A percentile compares a stretch with the other conserved stretches of the same genome.
phyloP scores from a whole-genome alignment of 768 basidiomycete species.

The Termitomyces sp. region DNA sequence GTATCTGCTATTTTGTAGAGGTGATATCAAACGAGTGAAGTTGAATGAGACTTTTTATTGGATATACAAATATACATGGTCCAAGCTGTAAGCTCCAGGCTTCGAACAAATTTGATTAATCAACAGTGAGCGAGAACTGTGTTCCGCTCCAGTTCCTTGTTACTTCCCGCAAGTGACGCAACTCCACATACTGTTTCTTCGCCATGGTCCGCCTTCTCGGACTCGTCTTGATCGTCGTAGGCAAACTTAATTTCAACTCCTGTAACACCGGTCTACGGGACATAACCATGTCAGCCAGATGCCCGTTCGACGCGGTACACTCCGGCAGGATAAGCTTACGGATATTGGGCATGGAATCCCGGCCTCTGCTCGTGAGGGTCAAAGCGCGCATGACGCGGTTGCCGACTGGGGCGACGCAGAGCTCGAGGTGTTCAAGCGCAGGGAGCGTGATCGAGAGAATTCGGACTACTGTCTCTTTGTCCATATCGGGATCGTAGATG shows the following conservation, averaged over 20 bases:
- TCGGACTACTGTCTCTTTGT: neutral
- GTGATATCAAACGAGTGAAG: neutral
- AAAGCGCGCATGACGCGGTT: neutral
- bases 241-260: neutral
- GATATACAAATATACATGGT: neutral
- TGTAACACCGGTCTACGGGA: neutral
- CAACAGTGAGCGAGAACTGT: neutral
- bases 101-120: neutral
- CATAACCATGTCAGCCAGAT: neutral
- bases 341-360: neutral
- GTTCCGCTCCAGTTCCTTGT: neutral
- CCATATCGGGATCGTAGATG: slow-evolving; percentile 3
- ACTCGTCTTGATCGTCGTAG: neutral
- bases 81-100: too few relatives aligned
- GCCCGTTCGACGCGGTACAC: neutral
- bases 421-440: neutral
- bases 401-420: neutral
- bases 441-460: neutral
- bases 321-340: neutral
- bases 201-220: neutral
- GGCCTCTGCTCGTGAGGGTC: neutral
- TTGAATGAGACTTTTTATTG: neutral
- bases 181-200: neutral
- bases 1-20: neutral
- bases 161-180: neutral